Evolutionary conservation across 179 eudicot genomes (phyloP).

Genomic region (Beta macrorhiza): DNA sequence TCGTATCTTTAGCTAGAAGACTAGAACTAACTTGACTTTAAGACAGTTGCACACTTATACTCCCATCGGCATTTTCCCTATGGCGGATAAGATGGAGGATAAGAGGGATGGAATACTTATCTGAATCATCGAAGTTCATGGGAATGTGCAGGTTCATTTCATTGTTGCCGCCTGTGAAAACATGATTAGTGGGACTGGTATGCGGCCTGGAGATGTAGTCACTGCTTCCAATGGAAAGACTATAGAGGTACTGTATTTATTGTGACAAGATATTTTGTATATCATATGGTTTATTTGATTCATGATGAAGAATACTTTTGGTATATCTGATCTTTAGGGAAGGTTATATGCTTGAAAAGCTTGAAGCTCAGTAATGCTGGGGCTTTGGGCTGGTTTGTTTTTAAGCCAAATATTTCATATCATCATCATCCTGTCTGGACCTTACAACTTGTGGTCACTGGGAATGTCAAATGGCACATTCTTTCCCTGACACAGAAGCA

Average conservation of each 20-base stretch:
- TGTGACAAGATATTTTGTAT: slow-evolving; percentile 8
- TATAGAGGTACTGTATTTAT: slow-evolving; percentile 62
- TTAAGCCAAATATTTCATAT: neutral
- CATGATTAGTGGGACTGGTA: slow-evolving; percentile 97
- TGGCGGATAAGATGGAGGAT: neutral
- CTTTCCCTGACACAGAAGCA: neutral
- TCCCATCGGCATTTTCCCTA: neutral
- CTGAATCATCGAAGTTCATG: neutral
- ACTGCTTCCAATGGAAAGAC: slow-evolving; percentile 99
- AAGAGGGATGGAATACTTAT: neutral
- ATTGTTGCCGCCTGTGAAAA: slow-evolving; percentile 97
- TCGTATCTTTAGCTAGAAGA: neutral
- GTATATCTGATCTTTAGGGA: neutral
- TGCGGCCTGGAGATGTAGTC: slow-evolving; percentile 93
- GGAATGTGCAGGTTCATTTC: slow-evolving; percentile 75
- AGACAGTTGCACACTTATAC: slow-evolving; percentile 4
- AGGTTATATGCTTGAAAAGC: neutral
- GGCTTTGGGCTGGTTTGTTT: slow-evolving; percentile 1
- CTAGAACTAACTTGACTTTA: neutral
- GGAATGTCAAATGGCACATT: neutral
- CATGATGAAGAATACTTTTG: neutral
- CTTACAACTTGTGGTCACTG: neutral
- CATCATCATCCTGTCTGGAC: neutral
- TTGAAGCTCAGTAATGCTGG: neutral
- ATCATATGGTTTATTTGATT: neutral